phyloP scores from a whole-genome alignment of 2,329 filamentous ascomycete genomes.

The Aspergillus glaucus region DNA sequence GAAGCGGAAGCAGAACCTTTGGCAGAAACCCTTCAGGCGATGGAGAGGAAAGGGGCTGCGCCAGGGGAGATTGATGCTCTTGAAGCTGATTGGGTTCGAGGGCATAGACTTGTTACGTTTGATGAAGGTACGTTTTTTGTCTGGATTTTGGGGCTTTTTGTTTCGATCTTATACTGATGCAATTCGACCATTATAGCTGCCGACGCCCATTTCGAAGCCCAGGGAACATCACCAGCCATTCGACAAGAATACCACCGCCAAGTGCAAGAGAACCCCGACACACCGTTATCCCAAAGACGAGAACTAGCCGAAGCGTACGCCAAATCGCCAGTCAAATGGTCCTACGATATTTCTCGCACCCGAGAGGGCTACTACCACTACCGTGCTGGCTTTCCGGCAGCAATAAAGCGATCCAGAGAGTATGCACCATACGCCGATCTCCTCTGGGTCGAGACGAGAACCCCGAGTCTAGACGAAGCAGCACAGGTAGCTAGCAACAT shows the following conservation, averaged over 20 bases:
- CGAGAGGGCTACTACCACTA: slow-evolving; percentile 62
- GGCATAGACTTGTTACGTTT: slow-evolving; percentile 77
- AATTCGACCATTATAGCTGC: slow-evolving; percentile 50
- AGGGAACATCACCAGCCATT: slow-evolving; percentile 57
- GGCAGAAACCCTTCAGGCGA: slow-evolving; percentile 79
- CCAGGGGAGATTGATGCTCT: slow-evolving; percentile 77
- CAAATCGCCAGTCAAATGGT: slow-evolving; percentile 68
- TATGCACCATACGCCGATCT: slow-evolving; percentile 92
- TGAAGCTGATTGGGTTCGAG: slow-evolving; percentile 83
- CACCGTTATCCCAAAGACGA: slow-evolving; percentile 72
- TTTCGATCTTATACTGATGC: not conserved
- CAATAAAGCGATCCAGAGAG: slow-evolving; percentile 85
- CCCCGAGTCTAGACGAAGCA: slow-evolving; percentile 75
- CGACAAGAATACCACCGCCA: slow-evolving; percentile 62
- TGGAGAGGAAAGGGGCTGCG: slow-evolving; percentile 74
- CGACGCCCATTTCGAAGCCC: slow-evolving; percentile 62
- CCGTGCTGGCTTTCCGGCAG: slow-evolving; percentile 69
- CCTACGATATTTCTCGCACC: slow-evolving; percentile 86
- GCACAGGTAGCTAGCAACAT: slow-evolving; percentile 70
- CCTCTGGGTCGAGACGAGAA: slow-evolving; percentile 93
- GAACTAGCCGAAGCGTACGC: slow-evolving; percentile 63
- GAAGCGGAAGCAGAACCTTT: slow-evolving; percentile 57
- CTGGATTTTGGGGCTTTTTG: not conserved
- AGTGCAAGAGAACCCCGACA: slow-evolving; percentile 59
- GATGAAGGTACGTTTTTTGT: slow-evolving; percentile 58